Evolutionary conservation across 2,329 filamentous ascomycete genomes (phyloP).

Genomic region (Colletotrichum sp.): DNA sequence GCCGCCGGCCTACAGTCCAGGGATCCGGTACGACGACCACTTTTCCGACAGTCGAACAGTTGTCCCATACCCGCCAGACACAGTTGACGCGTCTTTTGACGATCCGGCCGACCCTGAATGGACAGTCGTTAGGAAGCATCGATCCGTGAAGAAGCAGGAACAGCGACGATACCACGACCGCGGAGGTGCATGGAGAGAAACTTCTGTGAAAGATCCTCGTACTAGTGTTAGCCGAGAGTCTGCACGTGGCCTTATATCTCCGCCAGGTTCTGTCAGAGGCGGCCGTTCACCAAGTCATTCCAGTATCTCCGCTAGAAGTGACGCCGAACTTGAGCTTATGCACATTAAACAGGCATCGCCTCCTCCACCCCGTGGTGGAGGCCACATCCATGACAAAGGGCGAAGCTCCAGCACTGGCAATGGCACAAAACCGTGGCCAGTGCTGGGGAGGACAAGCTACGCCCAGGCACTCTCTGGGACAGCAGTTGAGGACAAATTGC

Average conservation of each 20-base stretch:
- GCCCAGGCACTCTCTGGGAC: constrained; percentile 29
- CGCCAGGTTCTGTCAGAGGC: constrained; percentile 17
- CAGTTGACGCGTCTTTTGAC: neutral
- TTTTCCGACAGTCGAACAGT: constrained; percentile 29
- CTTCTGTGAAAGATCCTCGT: constrained; percentile 41
- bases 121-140: constrained; percentile 37
- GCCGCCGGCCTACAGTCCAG: neutral
- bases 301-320: constrained; percentile 37
- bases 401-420: constrained; percentile 24
- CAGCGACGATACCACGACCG: constrained; percentile 46
- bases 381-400: constrained; percentile 29
- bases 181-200: constrained; percentile 49
- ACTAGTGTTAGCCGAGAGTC: constrained; percentile 46
- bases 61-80: constrained; percentile 26
- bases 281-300: constrained; percentile 29
- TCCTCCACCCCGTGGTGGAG: constrained; percentile 30
- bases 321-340: constrained; percentile 47
- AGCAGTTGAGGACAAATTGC: constrained; percentile 8
- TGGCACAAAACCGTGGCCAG: constrained; percentile 29
- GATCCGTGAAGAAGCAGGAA: constrained; percentile 44
- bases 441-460: constrained; percentile 37
- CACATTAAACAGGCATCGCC: constrained; percentile 44
- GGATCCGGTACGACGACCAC: neutral
- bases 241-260: constrained; percentile 38
- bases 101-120: constrained; percentile 24